Conservation (phyloP, 148 eudicot genomes). For the Arbutus unedo region DNA sequence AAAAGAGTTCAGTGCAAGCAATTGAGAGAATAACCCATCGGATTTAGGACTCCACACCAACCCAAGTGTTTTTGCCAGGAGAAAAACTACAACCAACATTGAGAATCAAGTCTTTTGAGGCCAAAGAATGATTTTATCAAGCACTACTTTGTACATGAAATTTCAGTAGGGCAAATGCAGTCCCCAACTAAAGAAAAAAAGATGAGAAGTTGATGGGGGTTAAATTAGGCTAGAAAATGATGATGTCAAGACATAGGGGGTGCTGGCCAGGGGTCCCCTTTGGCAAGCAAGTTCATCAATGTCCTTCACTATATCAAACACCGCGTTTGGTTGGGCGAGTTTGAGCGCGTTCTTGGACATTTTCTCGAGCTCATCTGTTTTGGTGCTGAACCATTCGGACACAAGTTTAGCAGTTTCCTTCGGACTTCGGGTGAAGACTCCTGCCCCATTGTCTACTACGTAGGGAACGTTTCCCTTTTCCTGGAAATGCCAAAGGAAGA, state of each 20-base stretch:
- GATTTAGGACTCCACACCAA: neutral
- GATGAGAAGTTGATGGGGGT: neutral
- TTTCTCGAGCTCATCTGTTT: conserved; percentile 51
- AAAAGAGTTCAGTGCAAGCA: too few relatives aligned
- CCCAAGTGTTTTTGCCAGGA: neutral
- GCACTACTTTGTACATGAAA: conserved; percentile 27
- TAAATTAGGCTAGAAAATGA: conserved; percentile 69
- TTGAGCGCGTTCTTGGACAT: conserved; percentile 84
- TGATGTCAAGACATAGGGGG: conserved; percentile 79
- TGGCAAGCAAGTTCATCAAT: conserved; percentile 77
- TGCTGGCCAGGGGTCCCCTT: conserved; percentile 71
- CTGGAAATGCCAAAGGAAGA: conserved; percentile 29
- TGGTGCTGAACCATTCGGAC: conserved; percentile 81
- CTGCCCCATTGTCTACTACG: conserved; percentile 92
- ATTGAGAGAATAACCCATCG: too few relatives aligned
- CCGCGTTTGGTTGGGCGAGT: conserved; percentile 88
- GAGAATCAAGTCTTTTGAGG: conserved; percentile 6
- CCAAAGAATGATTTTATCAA: conserved; percentile 20
- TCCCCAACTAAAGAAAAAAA: neutral
- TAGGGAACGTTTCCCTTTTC: conserved; percentile 95
- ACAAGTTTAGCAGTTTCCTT: conserved; percentile 77
- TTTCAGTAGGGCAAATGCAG: conserved; percentile 14
- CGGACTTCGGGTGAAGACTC: conserved; percentile 84
- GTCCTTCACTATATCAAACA: conserved; percentile 90
- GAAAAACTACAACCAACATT: neutral